These are phyloP conservation scores for Auriscalpium microsporum DNA, from an alignment of 768 basidiomycete genomes.

Conservation along the genomic window DNA sequence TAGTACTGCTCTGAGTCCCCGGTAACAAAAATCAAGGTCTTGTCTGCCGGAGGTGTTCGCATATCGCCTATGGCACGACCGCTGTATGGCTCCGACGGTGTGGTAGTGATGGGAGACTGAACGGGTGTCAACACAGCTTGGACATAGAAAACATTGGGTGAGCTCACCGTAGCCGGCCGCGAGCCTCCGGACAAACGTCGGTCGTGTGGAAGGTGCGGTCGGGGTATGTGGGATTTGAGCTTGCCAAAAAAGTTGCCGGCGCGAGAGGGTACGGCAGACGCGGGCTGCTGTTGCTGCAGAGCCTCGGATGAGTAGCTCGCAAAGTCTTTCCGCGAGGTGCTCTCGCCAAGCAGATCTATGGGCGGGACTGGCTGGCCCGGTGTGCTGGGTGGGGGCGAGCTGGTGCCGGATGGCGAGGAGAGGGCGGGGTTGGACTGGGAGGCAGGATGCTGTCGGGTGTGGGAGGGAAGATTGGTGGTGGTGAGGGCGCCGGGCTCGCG, in stretches of 20 bases:
- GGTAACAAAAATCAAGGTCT: conserved; percentile 58
- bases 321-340: conserved; percentile 24
- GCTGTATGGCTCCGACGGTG: conserved; percentile 12
- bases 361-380: conserved; percentile 43
- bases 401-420: conserved; percentile 63
- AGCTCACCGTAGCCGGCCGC: conserved; percentile 26
- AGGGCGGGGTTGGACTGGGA: conserved; percentile 45
- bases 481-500: conserved; percentile 27
- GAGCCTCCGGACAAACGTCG: conserved; percentile 21
- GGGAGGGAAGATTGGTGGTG: conserved; percentile 25
- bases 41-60: conserved; percentile 18
- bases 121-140: conserved; percentile 8
- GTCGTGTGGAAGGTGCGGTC: conserved; percentile 10
- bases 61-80: conserved; percentile 7
- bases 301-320: conserved; percentile 25
- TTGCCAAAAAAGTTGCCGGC: conserved; percentile 11
- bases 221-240: conserved; percentile 17
- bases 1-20: conserved; percentile 69
- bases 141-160: neutral
- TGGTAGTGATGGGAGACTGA: conserved; percentile 19
- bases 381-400: conserved; percentile 64
- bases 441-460: conserved; percentile 22
- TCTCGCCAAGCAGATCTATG: conserved; percentile 31
- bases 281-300: conserved; percentile 21
- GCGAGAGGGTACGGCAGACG: conserved; percentile 23